These are phyloP conservation scores for Suillus sp. DNA, from an alignment of 768 basidiomycete genomes.

Conservation along the genomic window DNA sequence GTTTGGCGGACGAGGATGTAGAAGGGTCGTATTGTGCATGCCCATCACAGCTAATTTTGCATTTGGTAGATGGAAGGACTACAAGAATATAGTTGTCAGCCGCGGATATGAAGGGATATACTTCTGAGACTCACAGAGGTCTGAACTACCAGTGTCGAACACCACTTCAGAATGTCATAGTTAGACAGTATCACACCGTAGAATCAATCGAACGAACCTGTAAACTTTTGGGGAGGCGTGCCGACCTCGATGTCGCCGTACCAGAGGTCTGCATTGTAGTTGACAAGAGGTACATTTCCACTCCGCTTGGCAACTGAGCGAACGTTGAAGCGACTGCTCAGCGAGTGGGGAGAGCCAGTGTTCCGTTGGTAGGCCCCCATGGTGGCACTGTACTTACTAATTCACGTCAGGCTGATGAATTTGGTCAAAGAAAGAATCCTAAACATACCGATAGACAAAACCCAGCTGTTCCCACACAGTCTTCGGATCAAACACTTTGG, in stretches of 20 bases:
- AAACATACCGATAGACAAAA: background rate
- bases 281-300: conserved; percentile 31
- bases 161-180: conserved; percentile 35
- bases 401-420: background rate
- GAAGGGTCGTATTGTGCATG: conserved; percentile 32
- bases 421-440: background rate
- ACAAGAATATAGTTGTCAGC: background rate
- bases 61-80: conserved; percentile 36
- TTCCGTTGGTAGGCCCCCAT: conserved; percentile 45
- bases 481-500: background rate
- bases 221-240: conserved; percentile 43
- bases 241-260: conserved; percentile 38
- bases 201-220: conserved; percentile 28
- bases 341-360: conserved; percentile 40
- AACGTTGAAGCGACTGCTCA: conserved; percentile 18
- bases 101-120: too few species aligned
- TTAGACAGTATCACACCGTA: background rate
- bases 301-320: conserved; percentile 14
- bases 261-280: conserved; percentile 25
- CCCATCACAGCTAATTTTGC: conserved; percentile 25
- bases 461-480: background rate
- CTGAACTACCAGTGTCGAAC: conserved; percentile 54
- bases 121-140: conserved; percentile 31
- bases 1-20: conserved; percentile 27
- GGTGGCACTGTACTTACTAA: conserved; percentile 45